phyloP scores from a whole-genome alignment of 116 monocot genomes.

The Zostera marina region DNA sequence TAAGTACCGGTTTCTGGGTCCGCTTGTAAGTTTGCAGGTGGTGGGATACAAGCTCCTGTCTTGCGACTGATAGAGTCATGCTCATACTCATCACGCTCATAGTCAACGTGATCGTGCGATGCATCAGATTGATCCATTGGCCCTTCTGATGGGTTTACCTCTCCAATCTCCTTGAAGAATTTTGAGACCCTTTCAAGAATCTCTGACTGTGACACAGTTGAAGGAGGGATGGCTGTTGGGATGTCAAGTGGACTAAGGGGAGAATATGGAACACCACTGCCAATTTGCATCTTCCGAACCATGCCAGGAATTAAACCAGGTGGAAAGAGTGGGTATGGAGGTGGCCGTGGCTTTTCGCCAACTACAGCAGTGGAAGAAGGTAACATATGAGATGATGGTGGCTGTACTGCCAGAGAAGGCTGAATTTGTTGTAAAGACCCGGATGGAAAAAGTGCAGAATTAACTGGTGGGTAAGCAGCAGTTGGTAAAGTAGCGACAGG shows the following conservation, averaged over 20 bases:
- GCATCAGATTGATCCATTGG: slow-evolving; percentile 34
- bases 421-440: slow-evolving; percentile 12
- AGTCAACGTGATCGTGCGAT: slow-evolving; percentile 26
- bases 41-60: slow-evolving; percentile 91
- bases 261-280: slow-evolving; percentile 91
- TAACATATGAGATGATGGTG: slow-evolving; percentile 9
- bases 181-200: slow-evolving; percentile 54
- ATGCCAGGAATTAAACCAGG: slow-evolving; percentile 97
- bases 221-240: slow-evolving; percentile 80
- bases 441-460: slow-evolving; percentile 26
- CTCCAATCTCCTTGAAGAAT: slow-evolving; percentile 85
- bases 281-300: slow-evolving; percentile 92
- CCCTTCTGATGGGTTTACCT: slow-evolving; percentile 78
- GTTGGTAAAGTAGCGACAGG: slow-evolving; percentile 16
- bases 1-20: slow-evolving; percentile 65
- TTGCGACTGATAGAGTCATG: slow-evolving; percentile 40
- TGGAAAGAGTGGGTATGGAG: slow-evolving; percentile 92
- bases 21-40: slow-evolving; percentile 52
- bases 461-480: slow-evolving; percentile 21
- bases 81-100: slow-evolving; percentile 32
- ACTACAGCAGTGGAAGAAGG: slow-evolving; percentile 6
- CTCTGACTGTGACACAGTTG: slow-evolving; percentile 51
- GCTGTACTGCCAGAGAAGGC: slow-evolving; percentile 15
- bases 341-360: slow-evolving; percentile 30
- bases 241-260: slow-evolving; percentile 88